Base-by-base conservation (phyloP, 1,284 basidiomycete species). In the Sanghuangporus baumii region DNA sequence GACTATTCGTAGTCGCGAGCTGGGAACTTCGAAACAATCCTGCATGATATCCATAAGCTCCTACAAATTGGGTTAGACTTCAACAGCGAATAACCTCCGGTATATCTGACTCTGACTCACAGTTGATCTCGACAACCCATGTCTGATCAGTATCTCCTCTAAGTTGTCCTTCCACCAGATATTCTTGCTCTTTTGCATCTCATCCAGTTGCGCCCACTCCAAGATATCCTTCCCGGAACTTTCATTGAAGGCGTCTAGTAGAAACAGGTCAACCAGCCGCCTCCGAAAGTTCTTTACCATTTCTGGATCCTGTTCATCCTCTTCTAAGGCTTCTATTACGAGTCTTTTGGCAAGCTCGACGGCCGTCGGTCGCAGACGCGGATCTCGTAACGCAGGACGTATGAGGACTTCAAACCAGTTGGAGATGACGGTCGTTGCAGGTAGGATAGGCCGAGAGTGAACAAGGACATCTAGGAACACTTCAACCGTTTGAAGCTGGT, bases 371-470 rank as follows among this genome's bases (percentile, higher is more conserved):
- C 87, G 75, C n/a, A 93, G 74, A 66, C 79, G 84, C 37, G 88
- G 85, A 69, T 90, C 85, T 48, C 88, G 84, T 58, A 93, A 77
- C 40, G 88, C 88, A 34, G 88, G 87, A 20, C 89, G 83, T 2
- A 93, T 77, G 38, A 89, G 78, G 34, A 88, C 79, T 69, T 93
- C 89, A 72, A 90, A 93, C 90, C 90, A 92, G 26, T 78, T 81
- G 2, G 84, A 84, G 58, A 90, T 88, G 59, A 91, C 77, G 31
- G 86, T 87, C 5, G 79, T 78, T 9, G 86, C 76, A 5, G 86
- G 76, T 3, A 91, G 75, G 38, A 89, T 76, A 6, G 85, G 80
- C 8, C 76, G 75, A 26, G 92, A 78, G 67, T 84, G 84, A 66
- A 82, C 78, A 6, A 92, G 78, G 23, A 89, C 79, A 18, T 80